These are phyloP conservation scores for Cyberlindnera galapagoensis DNA, from an alignment of 805 yeast genomes.

Conservation along the genomic window DNA sequence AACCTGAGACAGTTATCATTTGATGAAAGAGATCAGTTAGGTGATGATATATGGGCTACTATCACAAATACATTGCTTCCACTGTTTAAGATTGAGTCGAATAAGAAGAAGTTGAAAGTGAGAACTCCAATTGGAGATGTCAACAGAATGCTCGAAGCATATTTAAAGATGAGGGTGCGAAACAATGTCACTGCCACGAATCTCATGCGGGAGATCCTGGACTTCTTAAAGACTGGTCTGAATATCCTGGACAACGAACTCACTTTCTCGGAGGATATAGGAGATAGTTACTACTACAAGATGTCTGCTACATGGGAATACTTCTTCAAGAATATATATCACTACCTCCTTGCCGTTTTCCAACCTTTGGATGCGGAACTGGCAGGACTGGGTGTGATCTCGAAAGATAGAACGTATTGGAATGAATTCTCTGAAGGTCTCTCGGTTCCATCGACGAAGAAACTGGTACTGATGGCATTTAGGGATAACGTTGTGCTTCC, in stretches of 20 bases:
- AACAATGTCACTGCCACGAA: conserved; percentile 30
- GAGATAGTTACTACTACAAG: conserved; percentile 22
- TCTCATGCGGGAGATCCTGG: conserved; percentile 38
- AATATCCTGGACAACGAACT: conserved; percentile 32
- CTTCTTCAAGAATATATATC: conserved; percentile 48
- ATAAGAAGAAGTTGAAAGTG: conserved; percentile 20
- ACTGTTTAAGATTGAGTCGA: conserved; percentile 43
- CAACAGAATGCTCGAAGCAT: conserved; percentile 39
- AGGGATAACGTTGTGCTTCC: conserved; percentile 50
- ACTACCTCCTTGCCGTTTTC: conserved; percentile 54
- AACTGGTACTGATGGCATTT: conserved; percentile 38
- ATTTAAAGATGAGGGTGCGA: conserved; percentile 31
- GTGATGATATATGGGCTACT: conserved; percentile 46
- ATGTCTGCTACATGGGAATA: conserved; percentile 47
- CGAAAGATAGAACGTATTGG: conserved; percentile 25
- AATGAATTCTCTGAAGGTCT: conserved; percentile 12
- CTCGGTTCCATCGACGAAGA: conserved; percentile 29
- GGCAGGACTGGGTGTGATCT: conserved; percentile 23
- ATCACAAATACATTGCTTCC: conserved; percentile 37
- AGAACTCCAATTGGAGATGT: conserved; percentile 52
- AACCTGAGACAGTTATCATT: conserved; percentile 23
- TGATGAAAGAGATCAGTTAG: conserved; percentile 32
- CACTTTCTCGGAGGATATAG: conserved; percentile 24
- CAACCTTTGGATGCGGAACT: conserved; percentile 51
- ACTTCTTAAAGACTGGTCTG: conserved; percentile 39